Evolutionary conservation across 2,329 filamentous ascomycete species (phyloP).

Genomic region (Davidsoniella australis): DNA sequence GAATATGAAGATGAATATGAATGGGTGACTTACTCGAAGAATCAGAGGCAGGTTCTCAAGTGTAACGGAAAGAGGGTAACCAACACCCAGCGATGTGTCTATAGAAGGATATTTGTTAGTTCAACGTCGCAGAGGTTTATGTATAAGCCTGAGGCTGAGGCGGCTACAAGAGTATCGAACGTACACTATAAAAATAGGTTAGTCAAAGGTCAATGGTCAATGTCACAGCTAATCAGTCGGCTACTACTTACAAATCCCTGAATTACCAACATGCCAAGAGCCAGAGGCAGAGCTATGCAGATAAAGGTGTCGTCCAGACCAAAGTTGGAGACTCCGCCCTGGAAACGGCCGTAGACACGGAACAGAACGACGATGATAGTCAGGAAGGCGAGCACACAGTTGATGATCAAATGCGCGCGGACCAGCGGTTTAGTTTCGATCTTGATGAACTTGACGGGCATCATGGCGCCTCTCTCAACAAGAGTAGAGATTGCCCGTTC

Average conservation of each 20-base stretch:
- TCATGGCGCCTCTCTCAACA: slow-evolving; percentile 1
- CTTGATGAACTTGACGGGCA: slow-evolving; percentile 10
- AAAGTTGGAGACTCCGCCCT: slow-evolving; percentile 16
- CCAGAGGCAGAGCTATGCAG: slow-evolving; percentile 19
- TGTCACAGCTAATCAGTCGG: too few relatives aligned
- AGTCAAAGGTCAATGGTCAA: background rate
- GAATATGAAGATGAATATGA: too few relatives aligned
- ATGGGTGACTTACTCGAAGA: slow-evolving; percentile 12
- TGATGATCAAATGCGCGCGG: slow-evolving; percentile 17
- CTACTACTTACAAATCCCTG: slow-evolving; percentile 18
- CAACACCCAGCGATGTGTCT: slow-evolving; percentile 17
- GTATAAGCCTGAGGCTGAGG: too few relatives aligned
- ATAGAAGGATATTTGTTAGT: background rate
- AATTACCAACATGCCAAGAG: slow-evolving; percentile 18
- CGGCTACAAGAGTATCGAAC: background rate
- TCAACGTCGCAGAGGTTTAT: background rate
- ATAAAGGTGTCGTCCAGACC: slow-evolving; percentile 24
- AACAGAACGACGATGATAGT: slow-evolving; percentile 16
- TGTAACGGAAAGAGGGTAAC: slow-evolving; percentile 15
- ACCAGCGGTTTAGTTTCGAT: slow-evolving; percentile 14
- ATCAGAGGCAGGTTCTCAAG: slow-evolving; percentile 16
- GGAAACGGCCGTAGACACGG: slow-evolving; percentile 17
- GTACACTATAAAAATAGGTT: slow-evolving; percentile 9
- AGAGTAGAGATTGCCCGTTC: background rate
- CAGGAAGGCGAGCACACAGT: slow-evolving; percentile 14